Evolutionary conservation across 352 stramenopile species (phyloP), one percentile per base, ranked within the genome.

Genomic region (Phytophthora lateralis): DNA sequence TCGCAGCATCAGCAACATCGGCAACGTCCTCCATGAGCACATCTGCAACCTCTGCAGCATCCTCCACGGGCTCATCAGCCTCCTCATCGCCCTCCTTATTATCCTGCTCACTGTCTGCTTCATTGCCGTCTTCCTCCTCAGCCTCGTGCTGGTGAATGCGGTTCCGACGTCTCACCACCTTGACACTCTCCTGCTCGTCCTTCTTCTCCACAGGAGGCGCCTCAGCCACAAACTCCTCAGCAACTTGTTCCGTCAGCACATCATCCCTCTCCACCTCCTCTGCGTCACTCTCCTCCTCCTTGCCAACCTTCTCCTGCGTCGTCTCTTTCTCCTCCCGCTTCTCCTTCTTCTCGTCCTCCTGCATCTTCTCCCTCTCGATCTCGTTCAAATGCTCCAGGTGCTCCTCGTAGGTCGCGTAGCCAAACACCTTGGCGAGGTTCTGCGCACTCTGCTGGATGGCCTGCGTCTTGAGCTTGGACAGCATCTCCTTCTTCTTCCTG

Each of bases 351-450:
- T 49, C 49, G 14, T 38, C 32, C 9, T 71, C 39, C 27, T 61
- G 49, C 32, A 95, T 85, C 55, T 82, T 85, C 47, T 67, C 60
- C 62, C 83, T 77, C 37, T 94, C 85, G 6, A 86, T 65, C 57
- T 80, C 67, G 45, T 92, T 88, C 39, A 95, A 45, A 20, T 86
- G 43, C 60, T 83, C 66, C 10, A 92, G 48, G 50, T 93, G 86
- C 42, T 90, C 78, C 41, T 91, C 79, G 54, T 87, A 89, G 43
- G 63, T 92, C 17, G 56, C 50, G 58, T 91, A 92, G 4, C 86
- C 86, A 57, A 95, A 93, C 4, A 91, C 30, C 63, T 90, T 90
- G 61, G 86, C 86, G 67, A 82, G 82, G 14, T 75, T 73, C 38
- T 87, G 66, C 5, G 80, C 78, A 17, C 74, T 73, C 68, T 93